Conservation (phyloP, 352 stramenopile species). For the Pythium apleroticum region DNA sequence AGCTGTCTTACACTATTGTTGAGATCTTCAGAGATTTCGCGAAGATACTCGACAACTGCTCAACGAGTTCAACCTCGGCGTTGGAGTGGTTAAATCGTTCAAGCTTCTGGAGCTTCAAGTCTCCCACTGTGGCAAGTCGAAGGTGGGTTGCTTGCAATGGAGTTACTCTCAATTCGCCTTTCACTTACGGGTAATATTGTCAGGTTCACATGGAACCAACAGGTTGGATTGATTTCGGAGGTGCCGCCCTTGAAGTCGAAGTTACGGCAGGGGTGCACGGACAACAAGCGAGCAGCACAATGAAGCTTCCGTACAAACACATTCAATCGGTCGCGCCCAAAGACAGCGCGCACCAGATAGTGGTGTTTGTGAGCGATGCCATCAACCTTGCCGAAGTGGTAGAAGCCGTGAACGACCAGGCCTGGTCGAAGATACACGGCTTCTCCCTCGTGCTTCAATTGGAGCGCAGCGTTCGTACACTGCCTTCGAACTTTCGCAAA, state of each 20-base stretch:
- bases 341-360: background rate
- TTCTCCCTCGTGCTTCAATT: slow-evolving; percentile 2
- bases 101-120: slow-evolving; percentile 3
- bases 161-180: background rate
- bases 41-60: slow-evolving; percentile 32
- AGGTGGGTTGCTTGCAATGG: background rate
- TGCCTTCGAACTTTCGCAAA: background rate
- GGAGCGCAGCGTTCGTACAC: background rate
- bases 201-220: slow-evolving; percentile 13
- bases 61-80: slow-evolving; percentile 34
- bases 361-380: background rate
- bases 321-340: slow-evolving; percentile 3
- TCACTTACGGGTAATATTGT: background rate
- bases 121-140: background rate
- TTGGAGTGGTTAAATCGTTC: slow-evolving; percentile 34
- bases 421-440: background rate
- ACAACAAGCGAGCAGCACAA: slow-evolving; percentile 10
- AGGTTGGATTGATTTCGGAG: slow-evolving; percentile 37
- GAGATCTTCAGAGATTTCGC: slow-evolving; percentile 28
- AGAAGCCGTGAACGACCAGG: slow-evolving; percentile 5
- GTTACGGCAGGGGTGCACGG: background rate
- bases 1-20: slow-evolving; percentile 1
- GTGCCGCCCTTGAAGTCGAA: slow-evolving; percentile 30
- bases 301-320: slow-evolving; percentile 31
- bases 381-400: slow-evolving; percentile 12